Conservation (phyloP, 805 yeast genomes). For the Schwanniomyces polymorphus region DNA sequence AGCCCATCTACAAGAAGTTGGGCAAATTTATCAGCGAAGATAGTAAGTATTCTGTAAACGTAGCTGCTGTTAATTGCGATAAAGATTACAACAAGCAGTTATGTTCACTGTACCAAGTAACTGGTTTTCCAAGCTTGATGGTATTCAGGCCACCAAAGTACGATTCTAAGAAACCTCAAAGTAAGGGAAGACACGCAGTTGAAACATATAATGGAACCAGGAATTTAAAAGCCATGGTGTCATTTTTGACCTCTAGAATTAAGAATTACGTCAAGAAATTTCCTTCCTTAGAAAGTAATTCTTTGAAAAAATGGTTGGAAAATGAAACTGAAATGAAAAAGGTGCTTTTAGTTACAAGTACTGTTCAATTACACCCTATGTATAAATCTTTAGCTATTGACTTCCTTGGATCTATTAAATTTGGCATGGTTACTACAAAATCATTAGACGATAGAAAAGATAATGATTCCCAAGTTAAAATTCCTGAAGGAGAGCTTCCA, state of each 20-base stretch:
- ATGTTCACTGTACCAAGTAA: slow-evolving; percentile 63
- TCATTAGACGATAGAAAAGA: slow-evolving; percentile 13
- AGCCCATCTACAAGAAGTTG: slow-evolving; percentile 62
- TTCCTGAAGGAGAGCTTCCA: slow-evolving; percentile 26
- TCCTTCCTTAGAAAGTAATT: slow-evolving; percentile 23
- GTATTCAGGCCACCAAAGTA: slow-evolving; percentile 81
- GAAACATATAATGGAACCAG: slow-evolving; percentile 67
- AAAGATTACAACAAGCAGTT: slow-evolving; percentile 61
- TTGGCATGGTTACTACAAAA: slow-evolving; percentile 42
- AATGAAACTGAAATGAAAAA: slow-evolving; percentile 33
- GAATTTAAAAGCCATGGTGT: slow-evolving; percentile 51
- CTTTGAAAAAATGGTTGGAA: slow-evolving; percentile 24
- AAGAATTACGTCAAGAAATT: slow-evolving; percentile 66
- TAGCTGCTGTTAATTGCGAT: slow-evolving; percentile 89
- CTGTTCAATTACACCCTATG: slow-evolving; percentile 50
- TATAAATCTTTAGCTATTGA: slow-evolving; percentile 71
- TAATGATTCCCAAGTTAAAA: slow-evolving; percentile 17
- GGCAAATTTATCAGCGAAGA: slow-evolving; percentile 58
- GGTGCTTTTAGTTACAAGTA: slow-evolving; percentile 54
- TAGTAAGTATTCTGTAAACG: slow-evolving; percentile 49
- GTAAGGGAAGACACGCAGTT: slow-evolving; percentile 40
- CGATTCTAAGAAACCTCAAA: slow-evolving; percentile 13
- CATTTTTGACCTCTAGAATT: slow-evolving; percentile 55
- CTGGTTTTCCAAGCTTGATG: slow-evolving; percentile 83
- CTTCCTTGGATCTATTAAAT: slow-evolving; percentile 50